Evolutionary conservation across 306 rosid species (phyloP).

Genomic region (Cicer arietinum): DNA sequence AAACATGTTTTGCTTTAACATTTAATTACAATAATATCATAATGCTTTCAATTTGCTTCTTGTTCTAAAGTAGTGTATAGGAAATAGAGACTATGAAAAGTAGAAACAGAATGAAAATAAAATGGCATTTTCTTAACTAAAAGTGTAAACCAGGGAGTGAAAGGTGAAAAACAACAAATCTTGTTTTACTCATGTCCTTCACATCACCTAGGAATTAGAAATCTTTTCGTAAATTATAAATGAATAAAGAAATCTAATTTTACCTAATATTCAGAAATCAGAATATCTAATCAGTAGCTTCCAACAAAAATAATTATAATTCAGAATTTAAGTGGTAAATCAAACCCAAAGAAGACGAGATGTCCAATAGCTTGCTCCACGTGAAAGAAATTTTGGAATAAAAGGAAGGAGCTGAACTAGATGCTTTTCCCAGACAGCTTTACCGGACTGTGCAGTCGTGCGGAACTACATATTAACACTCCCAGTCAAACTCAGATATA

Average conservation of each 20-base stretch:
- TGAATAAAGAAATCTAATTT: slow-evolving; percentile 9
- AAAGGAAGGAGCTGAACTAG: slow-evolving; percentile 72
- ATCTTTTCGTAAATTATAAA: background rate
- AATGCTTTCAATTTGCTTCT: too few species aligned
- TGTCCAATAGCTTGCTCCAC: slow-evolving; percentile 58
- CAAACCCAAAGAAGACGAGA: slow-evolving; percentile 86
- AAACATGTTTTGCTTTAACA: background rate
- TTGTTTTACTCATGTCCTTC: background rate
- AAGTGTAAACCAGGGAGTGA: too few species aligned
- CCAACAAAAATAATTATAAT: slow-evolving; percentile 8
- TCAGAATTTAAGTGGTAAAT: slow-evolving; percentile 23
- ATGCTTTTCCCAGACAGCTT: slow-evolving; percentile 64
- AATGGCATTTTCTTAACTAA: too few species aligned
- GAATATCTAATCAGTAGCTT: slow-evolving; percentile 18
- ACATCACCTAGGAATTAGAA: background rate
- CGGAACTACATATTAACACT: slow-evolving; percentile 54
- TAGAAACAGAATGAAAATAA: too few species aligned
- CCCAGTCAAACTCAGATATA: slow-evolving; percentile 17
- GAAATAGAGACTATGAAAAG: background rate
- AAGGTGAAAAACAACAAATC: too few species aligned
- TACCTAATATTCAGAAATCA: slow-evolving; percentile 1
- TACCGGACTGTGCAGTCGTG: slow-evolving; percentile 54
- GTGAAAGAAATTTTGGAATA: slow-evolving; percentile 73
- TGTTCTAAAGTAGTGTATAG: background rate
- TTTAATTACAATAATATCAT: background rate